Conservation (phyloP, 331 rosid species). For the Telfairia occidentalis region DNA sequence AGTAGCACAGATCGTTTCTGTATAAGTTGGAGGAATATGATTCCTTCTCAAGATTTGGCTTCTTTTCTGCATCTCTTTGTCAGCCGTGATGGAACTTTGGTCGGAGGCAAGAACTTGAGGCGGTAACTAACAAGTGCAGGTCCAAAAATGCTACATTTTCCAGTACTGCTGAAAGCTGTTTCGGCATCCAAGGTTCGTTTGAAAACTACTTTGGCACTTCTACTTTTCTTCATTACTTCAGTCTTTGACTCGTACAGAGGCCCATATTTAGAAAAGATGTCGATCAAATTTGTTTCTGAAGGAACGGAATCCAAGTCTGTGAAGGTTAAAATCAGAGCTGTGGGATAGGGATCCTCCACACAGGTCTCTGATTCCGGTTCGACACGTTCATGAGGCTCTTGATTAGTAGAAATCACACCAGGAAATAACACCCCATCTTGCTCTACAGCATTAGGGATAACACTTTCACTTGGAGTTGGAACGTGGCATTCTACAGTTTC, state of each 20-base stretch:
- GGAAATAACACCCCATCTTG: conserved; percentile 13
- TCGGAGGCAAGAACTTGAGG: conserved; percentile 47
- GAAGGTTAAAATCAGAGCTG: conserved; percentile 64
- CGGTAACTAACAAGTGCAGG: conserved; percentile 69
- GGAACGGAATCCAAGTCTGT: conserved; percentile 45
- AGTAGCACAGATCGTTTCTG: background rate
- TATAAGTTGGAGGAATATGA: background rate
- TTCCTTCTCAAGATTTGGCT: conserved; percentile 12
- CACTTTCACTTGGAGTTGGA: conserved; percentile 15
- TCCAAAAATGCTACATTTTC: conserved; percentile 71
- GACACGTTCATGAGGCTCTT: conserved; percentile 9
- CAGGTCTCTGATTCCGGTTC: conserved; percentile 22
- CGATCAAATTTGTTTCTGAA: conserved; percentile 41
- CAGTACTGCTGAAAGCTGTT: conserved; percentile 75
- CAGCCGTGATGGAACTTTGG: conserved; percentile 13
- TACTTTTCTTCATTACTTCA: conserved; percentile 46
- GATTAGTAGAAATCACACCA: conserved; percentile 8
- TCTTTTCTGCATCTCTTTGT: conserved; percentile 30
- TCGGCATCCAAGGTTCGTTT: conserved; percentile 46
- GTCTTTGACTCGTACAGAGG: conserved; percentile 52
- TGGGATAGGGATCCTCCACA: conserved; percentile 25
- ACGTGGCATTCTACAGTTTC: conserved; percentile 13
- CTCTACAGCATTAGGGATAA: conserved; percentile 4
- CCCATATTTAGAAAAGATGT: conserved; percentile 47
- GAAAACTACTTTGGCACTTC: conserved; percentile 64